Conservation (phyloP, 148 eudicot genomes). For the Polygonum aviculare region DNA sequence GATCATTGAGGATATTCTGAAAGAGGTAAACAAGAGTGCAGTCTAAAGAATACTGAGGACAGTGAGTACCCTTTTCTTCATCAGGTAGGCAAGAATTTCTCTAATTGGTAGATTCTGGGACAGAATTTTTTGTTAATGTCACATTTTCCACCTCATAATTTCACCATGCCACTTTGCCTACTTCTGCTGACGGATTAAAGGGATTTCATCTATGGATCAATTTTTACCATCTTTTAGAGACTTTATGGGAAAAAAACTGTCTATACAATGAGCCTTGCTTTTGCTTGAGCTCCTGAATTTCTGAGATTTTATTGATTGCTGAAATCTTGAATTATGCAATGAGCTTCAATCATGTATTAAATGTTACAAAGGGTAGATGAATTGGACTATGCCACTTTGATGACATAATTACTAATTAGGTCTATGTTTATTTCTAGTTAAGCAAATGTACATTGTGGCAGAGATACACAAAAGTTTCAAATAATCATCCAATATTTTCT, state of each 20-base stretch:
- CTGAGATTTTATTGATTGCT: neutral
- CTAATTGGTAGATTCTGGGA: neutral
- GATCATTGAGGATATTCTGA: slow-evolving; percentile 52
- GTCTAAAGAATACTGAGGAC: neutral
- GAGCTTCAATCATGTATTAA: neutral
- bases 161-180: neutral
- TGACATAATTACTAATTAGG: too few species aligned
- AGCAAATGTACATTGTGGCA: too few species aligned
- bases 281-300: neutral
- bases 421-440: too few species aligned
- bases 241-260: neutral
- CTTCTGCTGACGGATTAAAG: neutral
- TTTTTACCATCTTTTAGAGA: slow-evolving; percentile 1
- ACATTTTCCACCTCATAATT: neutral
- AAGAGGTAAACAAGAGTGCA: slow-evolving; percentile 34
- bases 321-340: neutral
- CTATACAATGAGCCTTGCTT: neutral
- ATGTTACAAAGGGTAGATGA: too few species aligned
- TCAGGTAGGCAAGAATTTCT: neutral
- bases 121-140: neutral
- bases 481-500: too few species aligned
- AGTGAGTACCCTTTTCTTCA: neutral
- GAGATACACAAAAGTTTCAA: too few species aligned
- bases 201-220: neutral
- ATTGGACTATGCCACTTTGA: too few species aligned